These are phyloP conservation scores for Trichoderma virens DNA, from an alignment of 495 filamentous ascomycete genomes.

Conservation along the genomic window DNA sequence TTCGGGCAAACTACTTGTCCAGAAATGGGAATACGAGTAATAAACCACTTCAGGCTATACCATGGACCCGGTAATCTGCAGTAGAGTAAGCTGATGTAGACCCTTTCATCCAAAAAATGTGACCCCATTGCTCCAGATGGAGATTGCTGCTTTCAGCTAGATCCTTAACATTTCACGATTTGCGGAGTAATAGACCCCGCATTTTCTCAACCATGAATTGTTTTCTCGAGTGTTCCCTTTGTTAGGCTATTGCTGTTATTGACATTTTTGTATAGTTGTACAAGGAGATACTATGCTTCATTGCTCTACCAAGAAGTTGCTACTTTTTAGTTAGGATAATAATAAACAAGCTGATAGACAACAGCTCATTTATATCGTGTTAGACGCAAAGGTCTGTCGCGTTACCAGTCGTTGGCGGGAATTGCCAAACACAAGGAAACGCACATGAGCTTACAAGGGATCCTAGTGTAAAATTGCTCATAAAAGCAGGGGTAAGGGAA, in stretches of 20 bases:
- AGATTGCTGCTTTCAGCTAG: not conserved
- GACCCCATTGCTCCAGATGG: not conserved
- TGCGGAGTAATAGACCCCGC: not conserved
- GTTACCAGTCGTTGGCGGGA: too few species aligned
- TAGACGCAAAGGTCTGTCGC: too few species aligned
- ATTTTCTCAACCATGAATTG: not conserved
- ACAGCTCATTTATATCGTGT: too few species aligned
- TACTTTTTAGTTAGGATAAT: not conserved
- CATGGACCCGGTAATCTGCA: not conserved
- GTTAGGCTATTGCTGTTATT: not conserved
- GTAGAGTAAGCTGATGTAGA: not conserved
- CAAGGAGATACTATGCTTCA: not conserved
- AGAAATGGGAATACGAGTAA: not conserved
- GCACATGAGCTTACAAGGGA: too few species aligned
- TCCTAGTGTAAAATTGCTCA: too few species aligned
- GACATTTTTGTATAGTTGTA: too few species aligned
- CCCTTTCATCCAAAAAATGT: not conserved
- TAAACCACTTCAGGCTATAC: not conserved
- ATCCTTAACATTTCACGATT: not conserved
- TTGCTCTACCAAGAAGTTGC: not conserved
- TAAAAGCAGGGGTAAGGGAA: too few species aligned
- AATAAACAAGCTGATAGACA: too few species aligned
- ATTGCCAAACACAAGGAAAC: too few species aligned
- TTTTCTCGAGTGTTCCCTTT: not conserved
- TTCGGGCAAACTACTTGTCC: not conserved